A percentile compares a stretch with the other conserved stretches of the same genome.
phyloP scores from a whole-genome alignment of 1,284 basidiomycete species.

The Fomitopsis pinicola region DNA sequence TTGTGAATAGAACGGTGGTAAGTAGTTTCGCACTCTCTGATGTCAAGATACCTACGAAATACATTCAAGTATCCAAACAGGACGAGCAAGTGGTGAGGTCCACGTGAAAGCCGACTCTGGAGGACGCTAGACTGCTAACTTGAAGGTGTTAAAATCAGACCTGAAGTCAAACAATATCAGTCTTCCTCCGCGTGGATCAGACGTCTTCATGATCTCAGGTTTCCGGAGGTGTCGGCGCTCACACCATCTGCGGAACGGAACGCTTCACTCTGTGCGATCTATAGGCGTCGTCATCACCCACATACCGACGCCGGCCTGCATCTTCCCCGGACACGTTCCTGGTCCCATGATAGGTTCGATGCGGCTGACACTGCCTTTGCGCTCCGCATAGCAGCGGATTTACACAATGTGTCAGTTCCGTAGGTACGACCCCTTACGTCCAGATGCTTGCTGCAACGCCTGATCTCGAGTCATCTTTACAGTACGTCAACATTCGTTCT shows the following conservation, averaged over 20 bases:
- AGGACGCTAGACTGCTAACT: too few species aligned
- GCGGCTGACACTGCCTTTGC: not conserved
- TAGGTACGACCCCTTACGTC: not conserved
- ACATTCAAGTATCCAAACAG: too few species aligned
- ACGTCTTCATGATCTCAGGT: not conserved
- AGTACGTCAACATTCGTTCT: not conserved
- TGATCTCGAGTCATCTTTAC: not conserved
- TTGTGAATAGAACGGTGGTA: too few species aligned
- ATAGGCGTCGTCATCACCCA: too few species aligned
- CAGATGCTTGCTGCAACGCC: not conserved
- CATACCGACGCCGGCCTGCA: too few species aligned
- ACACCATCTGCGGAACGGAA: too few species aligned
- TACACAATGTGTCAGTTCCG: not conserved
- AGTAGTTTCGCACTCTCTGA: too few species aligned
- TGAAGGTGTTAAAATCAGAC: too few species aligned
- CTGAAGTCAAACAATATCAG: not conserved
- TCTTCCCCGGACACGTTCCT: not conserved
- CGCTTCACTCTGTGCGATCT: too few species aligned
- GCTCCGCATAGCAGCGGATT: not conserved
- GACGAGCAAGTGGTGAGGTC: too few species aligned
- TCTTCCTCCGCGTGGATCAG: not conserved
- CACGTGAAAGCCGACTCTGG: too few species aligned
- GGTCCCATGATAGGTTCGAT: not conserved
- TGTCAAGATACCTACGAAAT: too few species aligned
- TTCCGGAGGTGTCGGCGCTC: not conserved